Evolutionary conservation across 106 monocot species (phyloP).

Genomic region (Amphibolis antarctica): DNA sequence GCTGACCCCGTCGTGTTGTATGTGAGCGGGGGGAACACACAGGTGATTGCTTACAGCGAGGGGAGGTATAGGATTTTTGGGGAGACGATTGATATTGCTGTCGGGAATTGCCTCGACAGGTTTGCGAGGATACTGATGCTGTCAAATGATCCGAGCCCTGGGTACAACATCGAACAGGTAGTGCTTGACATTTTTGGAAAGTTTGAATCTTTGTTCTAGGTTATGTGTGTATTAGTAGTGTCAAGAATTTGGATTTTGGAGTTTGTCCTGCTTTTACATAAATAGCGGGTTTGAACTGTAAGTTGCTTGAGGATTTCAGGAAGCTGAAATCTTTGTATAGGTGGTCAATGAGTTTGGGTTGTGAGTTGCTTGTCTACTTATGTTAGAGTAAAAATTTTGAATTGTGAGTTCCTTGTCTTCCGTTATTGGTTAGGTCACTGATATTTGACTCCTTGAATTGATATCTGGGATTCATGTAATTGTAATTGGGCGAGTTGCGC

Average conservation of each 20-base stretch:
- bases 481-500: too few relatives aligned
- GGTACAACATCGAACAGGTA: slow-evolving; percentile 98
- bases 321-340: too few relatives aligned
- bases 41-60: slow-evolving; percentile 79
- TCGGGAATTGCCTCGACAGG: slow-evolving; percentile 81
- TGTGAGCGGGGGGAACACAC: slow-evolving; percentile 84
- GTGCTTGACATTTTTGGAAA: neutral
- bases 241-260: neutral
- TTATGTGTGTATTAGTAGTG: neutral
- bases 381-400: too few relatives aligned
- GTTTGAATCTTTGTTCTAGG: neutral
- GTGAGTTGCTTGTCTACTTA: too few relatives aligned
- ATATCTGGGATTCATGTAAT: too few relatives aligned
- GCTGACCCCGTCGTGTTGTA: slow-evolving; percentile 77
- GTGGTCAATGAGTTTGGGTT: too few relatives aligned
- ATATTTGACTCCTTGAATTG: too few relatives aligned
- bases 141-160: slow-evolving; percentile 89
- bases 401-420: too few relatives aligned
- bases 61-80: slow-evolving; percentile 78
- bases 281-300: too few relatives aligned
- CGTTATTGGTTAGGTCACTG: too few relatives aligned
- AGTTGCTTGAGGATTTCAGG: too few relatives aligned
- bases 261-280: too few relatives aligned
- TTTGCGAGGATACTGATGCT: slow-evolving; percentile 82
- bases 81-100: slow-evolving; percentile 83